Percentiles rank a stretch among this genome's conserved stretches.
These are phyloP conservation scores for Daldinia childiae DNA, from an alignment of 495 filamentous ascomycete species.

Conservation along the genomic window DNA sequence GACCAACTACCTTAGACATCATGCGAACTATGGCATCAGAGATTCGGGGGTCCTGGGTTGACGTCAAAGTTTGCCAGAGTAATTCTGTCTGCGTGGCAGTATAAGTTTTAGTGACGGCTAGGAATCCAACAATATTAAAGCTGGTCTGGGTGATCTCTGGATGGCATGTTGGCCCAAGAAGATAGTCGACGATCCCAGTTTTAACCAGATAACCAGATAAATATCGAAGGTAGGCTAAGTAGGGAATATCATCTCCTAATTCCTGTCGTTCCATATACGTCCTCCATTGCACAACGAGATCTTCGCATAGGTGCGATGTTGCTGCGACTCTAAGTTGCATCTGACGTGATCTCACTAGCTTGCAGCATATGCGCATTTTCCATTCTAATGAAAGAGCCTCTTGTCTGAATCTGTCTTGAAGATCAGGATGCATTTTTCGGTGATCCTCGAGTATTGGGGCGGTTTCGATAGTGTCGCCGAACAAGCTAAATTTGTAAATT, in stretches of 20 bases:
- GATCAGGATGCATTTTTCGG: conserved; percentile 38
- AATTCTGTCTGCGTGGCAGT: conserved; percentile 75
- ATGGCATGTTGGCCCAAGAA: conserved; percentile 91
- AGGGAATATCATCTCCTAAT: conserved; percentile 45
- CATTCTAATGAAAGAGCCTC: conserved; percentile 69
- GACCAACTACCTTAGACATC: conserved; percentile 70
- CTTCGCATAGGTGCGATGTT: conserved; percentile 73
- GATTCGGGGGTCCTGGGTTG: conserved; percentile 85
- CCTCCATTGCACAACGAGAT: conserved; percentile 71
- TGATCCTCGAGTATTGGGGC: conserved; percentile 47
- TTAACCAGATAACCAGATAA: conserved; percentile 71
- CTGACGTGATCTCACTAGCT: conserved; percentile 78
- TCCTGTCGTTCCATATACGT: conserved; percentile 57
- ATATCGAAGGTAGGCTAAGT: conserved; percentile 65
- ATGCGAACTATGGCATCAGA: conserved; percentile 81
- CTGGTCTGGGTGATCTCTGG: conserved; percentile 85
- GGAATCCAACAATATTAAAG: conserved; percentile 85
- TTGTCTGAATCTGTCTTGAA: conserved; percentile 40
- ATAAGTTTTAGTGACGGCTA: conserved; percentile 83
- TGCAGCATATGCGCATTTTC: conserved; percentile 74
- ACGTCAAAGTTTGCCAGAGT: conserved; percentile 84
- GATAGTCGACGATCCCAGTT: conserved; percentile 79
- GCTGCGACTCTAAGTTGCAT: conserved; percentile 88
- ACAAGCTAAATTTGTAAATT: conserved; percentile 56
- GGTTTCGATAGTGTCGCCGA: conserved; percentile 48